Conservation (phyloP, 2,329 filamentous ascomycete genomes). For the Trichoderma sp. region DNA sequence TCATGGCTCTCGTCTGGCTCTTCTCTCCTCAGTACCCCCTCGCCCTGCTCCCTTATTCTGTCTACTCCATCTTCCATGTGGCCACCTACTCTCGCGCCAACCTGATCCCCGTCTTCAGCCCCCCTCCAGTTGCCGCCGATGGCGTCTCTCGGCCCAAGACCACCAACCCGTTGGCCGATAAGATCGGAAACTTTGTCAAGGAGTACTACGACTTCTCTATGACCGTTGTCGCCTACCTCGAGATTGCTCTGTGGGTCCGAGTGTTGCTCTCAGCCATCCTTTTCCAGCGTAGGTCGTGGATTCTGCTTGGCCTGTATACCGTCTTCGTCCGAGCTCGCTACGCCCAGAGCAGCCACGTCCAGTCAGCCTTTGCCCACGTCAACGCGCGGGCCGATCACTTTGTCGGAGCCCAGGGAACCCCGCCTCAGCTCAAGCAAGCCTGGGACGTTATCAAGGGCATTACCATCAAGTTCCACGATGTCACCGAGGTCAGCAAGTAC, state of each 20-base stretch:
- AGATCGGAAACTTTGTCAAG: slow-evolving; percentile 92
- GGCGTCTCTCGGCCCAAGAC: slow-evolving; percentile 47
- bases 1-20: slow-evolving; percentile 94
- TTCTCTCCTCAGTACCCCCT: slow-evolving; percentile 84
- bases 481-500: slow-evolving; percentile 76
- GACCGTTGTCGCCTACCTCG: slow-evolving; percentile 84
- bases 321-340: slow-evolving; percentile 88
- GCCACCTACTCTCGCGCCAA: slow-evolving; percentile 94
- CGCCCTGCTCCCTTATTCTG: slow-evolving; percentile 87
- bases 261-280: slow-evolving; percentile 76
- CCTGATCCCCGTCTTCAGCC: slow-evolving; percentile 81
- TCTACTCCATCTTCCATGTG: slow-evolving; percentile 98
- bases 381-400: slow-evolving; percentile 75
- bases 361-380: slow-evolving; percentile 71
- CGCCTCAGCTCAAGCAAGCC: slow-evolving; percentile 71
- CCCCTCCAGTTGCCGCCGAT: slow-evolving; percentile 56
- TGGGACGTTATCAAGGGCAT: slow-evolving; percentile 78
- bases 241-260: slow-evolving; percentile 84
- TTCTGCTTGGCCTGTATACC: slow-evolving; percentile 81
- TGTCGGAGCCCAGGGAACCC: slow-evolving; percentile 81
- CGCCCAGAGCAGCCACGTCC: slow-evolving; percentile 89
- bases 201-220: slow-evolving; percentile 96
- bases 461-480: slow-evolving; percentile 71
- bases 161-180: slow-evolving; percentile 67
- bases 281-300: slow-evolving; percentile 89